A percentile compares a stretch with the other conserved stretches of the same genome.
Conservation (phyloP, 2,329 filamentous ascomycete species). For the Apiospora rasikravindrae region DNA sequence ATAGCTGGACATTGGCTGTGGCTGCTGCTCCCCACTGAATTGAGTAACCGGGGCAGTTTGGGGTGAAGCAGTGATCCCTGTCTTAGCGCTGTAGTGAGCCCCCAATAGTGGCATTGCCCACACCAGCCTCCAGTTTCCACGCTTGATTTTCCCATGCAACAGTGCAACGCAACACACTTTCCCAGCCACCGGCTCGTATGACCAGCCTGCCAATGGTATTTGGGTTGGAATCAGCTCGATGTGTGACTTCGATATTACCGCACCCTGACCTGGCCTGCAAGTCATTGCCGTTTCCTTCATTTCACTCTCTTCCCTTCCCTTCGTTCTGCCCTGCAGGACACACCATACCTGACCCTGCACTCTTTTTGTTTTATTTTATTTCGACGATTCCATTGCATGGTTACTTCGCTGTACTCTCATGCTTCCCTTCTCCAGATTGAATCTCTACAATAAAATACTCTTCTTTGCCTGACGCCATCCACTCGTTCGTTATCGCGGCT, state of each 20-base stretch:
- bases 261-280: conserved; percentile 9
- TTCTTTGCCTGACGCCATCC: not conserved
- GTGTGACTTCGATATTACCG: conserved; percentile 4
- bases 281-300: not conserved
- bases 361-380: not conserved
- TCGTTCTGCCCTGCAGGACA: conserved; percentile 14
- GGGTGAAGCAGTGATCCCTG: conserved; percentile 13
- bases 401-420: not conserved
- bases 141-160: conserved; percentile 14
- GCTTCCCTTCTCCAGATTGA: not conserved
- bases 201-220: conserved; percentile 14
- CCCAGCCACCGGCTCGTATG: conserved; percentile 16
- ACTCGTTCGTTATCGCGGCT: conserved; percentile 8
- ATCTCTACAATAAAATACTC: not conserved
- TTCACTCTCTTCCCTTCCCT: not conserved
- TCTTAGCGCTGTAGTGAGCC: not conserved
- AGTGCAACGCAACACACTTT: conserved; percentile 9
- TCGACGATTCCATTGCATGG: not conserved
- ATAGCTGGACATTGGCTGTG: not conserved
- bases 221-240: not conserved
- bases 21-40: conserved; percentile 1
- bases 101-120: conserved; percentile 10
- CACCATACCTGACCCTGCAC: not conserved
- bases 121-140: conserved; percentile 12
- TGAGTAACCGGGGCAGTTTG: conserved; percentile 16